A percentile compares a stretch with the other conserved stretches of the same genome.
These are phyloP conservation scores for Jamesozyma lodderae DNA, from an alignment of 805 yeast genomes.

Conservation along the genomic window DNA sequence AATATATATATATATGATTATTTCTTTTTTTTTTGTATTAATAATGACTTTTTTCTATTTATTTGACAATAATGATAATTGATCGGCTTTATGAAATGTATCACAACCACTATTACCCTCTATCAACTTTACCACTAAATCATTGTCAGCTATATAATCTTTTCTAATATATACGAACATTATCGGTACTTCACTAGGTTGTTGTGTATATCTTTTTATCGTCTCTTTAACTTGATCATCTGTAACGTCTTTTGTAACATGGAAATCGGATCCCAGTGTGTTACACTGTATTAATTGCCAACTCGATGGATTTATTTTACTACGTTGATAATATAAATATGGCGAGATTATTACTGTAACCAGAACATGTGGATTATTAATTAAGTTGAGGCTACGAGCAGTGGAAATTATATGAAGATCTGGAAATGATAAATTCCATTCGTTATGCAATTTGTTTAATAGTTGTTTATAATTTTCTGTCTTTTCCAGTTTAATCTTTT, in stretches of 20 bases:
- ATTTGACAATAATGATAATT: constrained; percentile 6
- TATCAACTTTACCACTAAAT: constrained; percentile 9
- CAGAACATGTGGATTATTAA: constrained; percentile 22
- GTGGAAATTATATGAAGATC: constrained; percentile 18
- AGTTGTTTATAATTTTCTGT: constrained; percentile 25
- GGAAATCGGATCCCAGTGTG: constrained; percentile 11
- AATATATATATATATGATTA: neutral
- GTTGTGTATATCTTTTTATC: constrained; percentile 18
- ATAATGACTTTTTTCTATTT: neutral
- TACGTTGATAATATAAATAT: constrained; percentile 13
- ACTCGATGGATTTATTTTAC: neutral
- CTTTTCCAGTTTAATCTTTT: constrained; percentile 8
- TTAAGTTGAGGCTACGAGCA: constrained; percentile 20
- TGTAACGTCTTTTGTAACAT: constrained; percentile 12
- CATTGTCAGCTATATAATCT: constrained; percentile 14
- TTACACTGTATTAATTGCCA: constrained; percentile 9
- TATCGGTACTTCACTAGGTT: constrained; percentile 24
- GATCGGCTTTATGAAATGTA: constrained; percentile 17
- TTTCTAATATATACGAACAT: constrained; percentile 23
- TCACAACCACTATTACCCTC: constrained; percentile 18
- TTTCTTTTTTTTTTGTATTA: neutral
- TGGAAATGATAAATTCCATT: constrained; percentile 25
- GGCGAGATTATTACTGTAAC: constrained; percentile 25
- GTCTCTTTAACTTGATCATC: constrained; percentile 15
- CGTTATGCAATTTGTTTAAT: constrained; percentile 19